Percentiles rank a stretch among this genome's conserved stretches.
Conservation (phyloP, 1,284 basidiomycete genomes). For the Sporisorium scitamineum region DNA sequence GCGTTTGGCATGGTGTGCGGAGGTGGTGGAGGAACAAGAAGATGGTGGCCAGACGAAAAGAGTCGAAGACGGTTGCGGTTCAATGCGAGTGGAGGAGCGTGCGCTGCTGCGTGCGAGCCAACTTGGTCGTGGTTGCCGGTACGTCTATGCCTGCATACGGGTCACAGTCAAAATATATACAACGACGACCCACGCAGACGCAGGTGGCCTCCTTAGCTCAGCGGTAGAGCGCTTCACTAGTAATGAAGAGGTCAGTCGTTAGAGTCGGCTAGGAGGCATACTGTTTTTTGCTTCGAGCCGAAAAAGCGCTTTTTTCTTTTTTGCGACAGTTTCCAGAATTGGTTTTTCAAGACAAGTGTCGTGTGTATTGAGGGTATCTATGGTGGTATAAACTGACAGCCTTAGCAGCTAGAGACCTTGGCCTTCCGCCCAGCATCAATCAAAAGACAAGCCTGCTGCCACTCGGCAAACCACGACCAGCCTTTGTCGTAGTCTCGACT, state of each 20-base stretch:
- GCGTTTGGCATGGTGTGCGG: not conserved
- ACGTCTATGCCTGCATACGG: not conserved
- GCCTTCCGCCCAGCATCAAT: constrained; percentile 75
- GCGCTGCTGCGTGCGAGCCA: not conserved
- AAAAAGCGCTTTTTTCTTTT: not conserved
- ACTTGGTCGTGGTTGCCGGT: not conserved
- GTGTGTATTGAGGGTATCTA: constrained; percentile 9
- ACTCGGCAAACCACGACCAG: constrained; percentile 81
- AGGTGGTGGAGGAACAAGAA: constrained; percentile 3
- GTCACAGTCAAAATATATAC: too few relatives aligned
- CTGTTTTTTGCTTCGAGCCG: not conserved
- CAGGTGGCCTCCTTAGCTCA: constrained; percentile 50
- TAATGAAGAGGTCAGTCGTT: constrained; percentile 59
- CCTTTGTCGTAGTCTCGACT: constrained; percentile 74
- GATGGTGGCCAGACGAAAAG: constrained; percentile 1
- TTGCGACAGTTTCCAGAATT: not conserved
- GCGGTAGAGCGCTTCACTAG: constrained; percentile 58
- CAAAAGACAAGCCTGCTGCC: constrained; percentile 76
- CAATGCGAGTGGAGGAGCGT: not conserved
- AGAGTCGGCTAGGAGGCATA: constrained; percentile 55
- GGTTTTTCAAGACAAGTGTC: not conserved
- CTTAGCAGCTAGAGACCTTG: constrained; percentile 69
- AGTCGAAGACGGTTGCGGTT: too few relatives aligned
- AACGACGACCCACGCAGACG: not conserved
- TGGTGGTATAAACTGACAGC: not conserved